Evolutionary conservation across 495 filamentous ascomycete species (phyloP).

Genomic region (Platismatia glauca): DNA sequence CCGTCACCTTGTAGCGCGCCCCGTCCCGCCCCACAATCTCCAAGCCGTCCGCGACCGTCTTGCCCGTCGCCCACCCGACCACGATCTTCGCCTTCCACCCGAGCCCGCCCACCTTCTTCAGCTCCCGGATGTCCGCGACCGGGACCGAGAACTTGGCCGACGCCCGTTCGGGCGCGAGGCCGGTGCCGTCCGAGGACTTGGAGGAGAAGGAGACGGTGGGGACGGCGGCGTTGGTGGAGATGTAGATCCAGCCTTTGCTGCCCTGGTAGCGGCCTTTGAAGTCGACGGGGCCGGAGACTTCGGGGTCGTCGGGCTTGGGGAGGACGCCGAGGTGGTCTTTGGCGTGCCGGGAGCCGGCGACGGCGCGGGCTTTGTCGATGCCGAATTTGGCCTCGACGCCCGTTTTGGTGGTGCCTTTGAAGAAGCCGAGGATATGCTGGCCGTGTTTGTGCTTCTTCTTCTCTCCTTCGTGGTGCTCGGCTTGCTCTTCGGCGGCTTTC

Average conservation of each 20-base stretch:
- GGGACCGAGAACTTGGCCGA: conserved; percentile 38
- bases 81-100: conserved; percentile 86
- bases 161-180: conserved; percentile 21
- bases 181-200: conserved; percentile 36
- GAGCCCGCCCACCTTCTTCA: conserved; percentile 76
- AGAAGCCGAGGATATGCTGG: conserved; percentile 52
- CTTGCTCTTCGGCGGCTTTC: conserved; percentile 30
- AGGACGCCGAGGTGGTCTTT: conserved; percentile 65
- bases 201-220: conserved; percentile 52
- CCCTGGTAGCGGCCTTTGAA: conserved; percentile 67
- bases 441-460: conserved; percentile 39
- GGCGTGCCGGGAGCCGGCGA: conserved; percentile 55
- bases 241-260: conserved; percentile 60
- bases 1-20: conserved; percentile 56
- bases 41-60: conserved; percentile 71
- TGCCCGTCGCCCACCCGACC: conserved; percentile 69
- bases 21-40: conserved; percentile 53
- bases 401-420: conserved; percentile 61
- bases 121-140: conserved; percentile 52
- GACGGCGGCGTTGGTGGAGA: conserved; percentile 51
- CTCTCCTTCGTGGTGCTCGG: conserved; percentile 20
- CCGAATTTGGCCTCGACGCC: conserved; percentile 60
- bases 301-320: conserved; percentile 36
- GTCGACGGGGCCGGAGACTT: conserved; percentile 56
- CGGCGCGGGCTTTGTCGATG: conserved; percentile 59